Evolutionary conservation across 257 asterid species (phyloP).

Genomic region (Orobanche coerulescens): DNA sequence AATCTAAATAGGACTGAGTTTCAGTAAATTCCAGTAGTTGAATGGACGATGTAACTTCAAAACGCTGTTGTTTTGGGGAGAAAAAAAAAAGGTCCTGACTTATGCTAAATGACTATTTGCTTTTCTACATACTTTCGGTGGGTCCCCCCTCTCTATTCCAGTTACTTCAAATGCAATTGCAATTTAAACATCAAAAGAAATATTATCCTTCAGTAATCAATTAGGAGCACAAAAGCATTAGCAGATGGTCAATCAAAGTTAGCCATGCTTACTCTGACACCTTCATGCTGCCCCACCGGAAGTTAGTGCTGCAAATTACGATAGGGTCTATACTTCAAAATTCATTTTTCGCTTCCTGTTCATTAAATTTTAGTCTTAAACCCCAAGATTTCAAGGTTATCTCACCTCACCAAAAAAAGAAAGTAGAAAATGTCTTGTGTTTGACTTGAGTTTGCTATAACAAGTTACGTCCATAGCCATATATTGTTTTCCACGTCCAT

Average conservation of each 20-base stretch:
- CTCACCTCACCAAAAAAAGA: neutral
- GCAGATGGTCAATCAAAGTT: neutral
- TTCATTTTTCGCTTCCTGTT: neutral
- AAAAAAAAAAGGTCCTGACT: neutral
- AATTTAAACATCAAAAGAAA: neutral
- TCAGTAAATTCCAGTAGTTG: slow-evolving; percentile 10
- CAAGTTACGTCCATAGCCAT: neutral
- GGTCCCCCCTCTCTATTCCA: neutral
- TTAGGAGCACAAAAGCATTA: neutral
- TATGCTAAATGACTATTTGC: neutral
- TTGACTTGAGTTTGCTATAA: neutral
- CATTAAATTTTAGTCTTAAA: neutral
- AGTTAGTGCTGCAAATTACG: neutral
- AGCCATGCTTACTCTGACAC: too few relatives aligned
- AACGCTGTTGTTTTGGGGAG: neutral
- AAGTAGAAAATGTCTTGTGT: neutral
- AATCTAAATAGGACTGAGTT: slow-evolving; percentile 18
- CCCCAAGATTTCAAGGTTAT: slow-evolving; percentile 7
- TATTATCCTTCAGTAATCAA: neutral
- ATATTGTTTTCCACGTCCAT: neutral
- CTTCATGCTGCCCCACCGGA: neutral
- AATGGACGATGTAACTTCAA: neutral
- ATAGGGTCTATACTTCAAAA: neutral
- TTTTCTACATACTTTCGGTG: neutral
- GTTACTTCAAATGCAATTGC: neutral